Evolutionary conservation across 1,139 yeast genomes (phyloP), one percentile per base, ranked within the genome.

Genomic region (Nadsonia starkeyi-henricii): DNA sequence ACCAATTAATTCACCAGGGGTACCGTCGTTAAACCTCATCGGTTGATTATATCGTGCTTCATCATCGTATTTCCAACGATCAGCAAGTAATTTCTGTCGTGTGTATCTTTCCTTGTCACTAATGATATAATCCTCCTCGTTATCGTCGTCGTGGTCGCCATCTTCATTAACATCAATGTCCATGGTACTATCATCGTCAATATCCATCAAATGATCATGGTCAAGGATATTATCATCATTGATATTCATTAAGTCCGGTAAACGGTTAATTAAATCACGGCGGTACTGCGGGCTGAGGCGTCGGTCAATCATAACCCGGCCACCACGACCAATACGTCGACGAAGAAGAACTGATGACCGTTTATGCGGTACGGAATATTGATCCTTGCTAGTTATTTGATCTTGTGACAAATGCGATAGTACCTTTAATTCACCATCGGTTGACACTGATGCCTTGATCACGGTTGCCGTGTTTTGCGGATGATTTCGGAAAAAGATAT

Each of bases 51-150:
- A 72, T 3, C 74, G 67, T 43, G 71, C 61, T 55, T 86, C 95
- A 44, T 75, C 69, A 61, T 88, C 95, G 62, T 79, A 85, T 63
- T 72, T 75, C 84, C 86, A 86, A 53, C 81, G 75, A 42, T 89
- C 85, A 48, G 75, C 75, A 48, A 80, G 64, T 54, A 95, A 72
- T 49, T 69, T 68, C 20, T 68, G 61, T 9, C 9, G 8, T 9
- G 9, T 23, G 9, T 23, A 23, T 23, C 28, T 5, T 23, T 23
- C 28, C 9, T 23, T 23, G 28, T 23, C 28, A 13, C 65, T 57
- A 42, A 49, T 48, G 42, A 46, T 48, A 21, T 45, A 49, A 19
- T 39, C 54, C 17, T 57, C 59, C 28, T 23, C 28, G 9, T 23
- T 23, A 9, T 9, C 19, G 51, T 57, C 59, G 8, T 23, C 28